A percentile compares a stretch with the other conserved stretches of the same genome.
Conservation (phyloP, 192 early-diverging fungal genomes). For the Entophlyctis helioformis region DNA sequence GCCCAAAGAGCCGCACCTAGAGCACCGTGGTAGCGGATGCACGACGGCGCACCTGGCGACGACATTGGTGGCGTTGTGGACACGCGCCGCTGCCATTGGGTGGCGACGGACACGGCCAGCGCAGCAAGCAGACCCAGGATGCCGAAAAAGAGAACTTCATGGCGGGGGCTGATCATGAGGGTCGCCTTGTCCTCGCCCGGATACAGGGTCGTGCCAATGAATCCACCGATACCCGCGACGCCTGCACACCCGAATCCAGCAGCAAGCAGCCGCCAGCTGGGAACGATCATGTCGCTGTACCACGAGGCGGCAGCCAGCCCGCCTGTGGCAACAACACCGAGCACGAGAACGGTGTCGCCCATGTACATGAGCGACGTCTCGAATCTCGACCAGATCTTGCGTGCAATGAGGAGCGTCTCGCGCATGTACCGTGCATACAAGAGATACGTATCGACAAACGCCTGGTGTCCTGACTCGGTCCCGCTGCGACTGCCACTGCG, state of each 20-base stretch:
- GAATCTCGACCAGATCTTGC: constrained; percentile 89
- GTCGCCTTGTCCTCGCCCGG: too few species aligned
- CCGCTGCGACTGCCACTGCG: too few species aligned
- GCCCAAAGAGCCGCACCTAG: too few species aligned
- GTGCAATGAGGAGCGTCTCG: constrained; percentile 52
- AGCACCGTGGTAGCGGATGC: too few species aligned
- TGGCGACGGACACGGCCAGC: background rate
- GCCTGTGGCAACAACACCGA: constrained; percentile 14
- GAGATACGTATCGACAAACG: constrained; percentile 9
- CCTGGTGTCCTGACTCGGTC: too few species aligned
- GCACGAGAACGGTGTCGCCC: constrained; percentile 50
- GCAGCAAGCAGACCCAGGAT: constrained; percentile 5
- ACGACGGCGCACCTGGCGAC: constrained; percentile 33
- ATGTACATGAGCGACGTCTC: constrained; percentile 63
- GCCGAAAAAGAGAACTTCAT: constrained; percentile 20
- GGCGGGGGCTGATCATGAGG: background rate
- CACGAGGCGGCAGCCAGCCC: too few species aligned
- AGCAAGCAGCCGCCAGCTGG: too few species aligned
- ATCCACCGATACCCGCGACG: background rate
- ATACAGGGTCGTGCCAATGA: too few species aligned
- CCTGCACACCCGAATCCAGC: too few species aligned
- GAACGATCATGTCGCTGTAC: too few species aligned
- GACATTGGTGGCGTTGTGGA: too few species aligned
- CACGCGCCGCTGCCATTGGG: too few species aligned
- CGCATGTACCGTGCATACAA: constrained; percentile 44